phyloP scores from a whole-genome alignment of 2,329 filamentous ascomycete genomes.

The Aureobasidium lini region DNA sequence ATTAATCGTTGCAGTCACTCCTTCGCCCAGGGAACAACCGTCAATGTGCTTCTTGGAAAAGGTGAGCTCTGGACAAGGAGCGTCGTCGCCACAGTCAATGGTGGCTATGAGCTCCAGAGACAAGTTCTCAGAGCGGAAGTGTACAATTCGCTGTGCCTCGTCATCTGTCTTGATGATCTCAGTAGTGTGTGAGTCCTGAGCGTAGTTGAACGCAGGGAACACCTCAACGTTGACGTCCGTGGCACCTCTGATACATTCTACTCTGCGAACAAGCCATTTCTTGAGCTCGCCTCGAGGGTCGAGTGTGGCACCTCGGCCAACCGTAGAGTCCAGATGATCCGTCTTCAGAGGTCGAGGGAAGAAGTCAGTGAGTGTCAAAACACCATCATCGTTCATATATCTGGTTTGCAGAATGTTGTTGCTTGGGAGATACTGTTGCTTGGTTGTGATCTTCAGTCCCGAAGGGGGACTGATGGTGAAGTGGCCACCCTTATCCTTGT shows the following conservation, averaged over 20 bases:
- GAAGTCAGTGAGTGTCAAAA: constrained; percentile 66
- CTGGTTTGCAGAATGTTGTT: constrained; percentile 69
- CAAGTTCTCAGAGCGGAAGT: constrained; percentile 52
- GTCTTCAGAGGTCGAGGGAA: constrained; percentile 59
- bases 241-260: constrained; percentile 63
- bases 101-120: constrained; percentile 62
- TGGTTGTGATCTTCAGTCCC: constrained; percentile 54
- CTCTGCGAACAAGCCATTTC: constrained; percentile 62
- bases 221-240: constrained; percentile 61
- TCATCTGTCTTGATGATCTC: constrained; percentile 40
- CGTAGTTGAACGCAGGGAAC: constrained; percentile 68
- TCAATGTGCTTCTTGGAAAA: constrained; percentile 49
- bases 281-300: constrained; percentile 52
- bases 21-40: constrained; percentile 50
- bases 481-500: constrained; percentile 66
- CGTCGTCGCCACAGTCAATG: constrained; percentile 51
- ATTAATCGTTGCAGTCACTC: constrained; percentile 53
- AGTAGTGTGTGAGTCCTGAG: constrained; percentile 53
- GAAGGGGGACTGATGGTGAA: constrained; percentile 54
- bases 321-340: constrained; percentile 35
- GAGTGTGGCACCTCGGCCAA: constrained; percentile 14
- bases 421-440: constrained; percentile 69
- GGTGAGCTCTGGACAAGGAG: constrained; percentile 44
- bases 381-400: constrained; percentile 69
- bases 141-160: constrained; percentile 34